phyloP scores from a whole-genome alignment of 139 green algal species.

The Picochlorum costavermella region DNA sequence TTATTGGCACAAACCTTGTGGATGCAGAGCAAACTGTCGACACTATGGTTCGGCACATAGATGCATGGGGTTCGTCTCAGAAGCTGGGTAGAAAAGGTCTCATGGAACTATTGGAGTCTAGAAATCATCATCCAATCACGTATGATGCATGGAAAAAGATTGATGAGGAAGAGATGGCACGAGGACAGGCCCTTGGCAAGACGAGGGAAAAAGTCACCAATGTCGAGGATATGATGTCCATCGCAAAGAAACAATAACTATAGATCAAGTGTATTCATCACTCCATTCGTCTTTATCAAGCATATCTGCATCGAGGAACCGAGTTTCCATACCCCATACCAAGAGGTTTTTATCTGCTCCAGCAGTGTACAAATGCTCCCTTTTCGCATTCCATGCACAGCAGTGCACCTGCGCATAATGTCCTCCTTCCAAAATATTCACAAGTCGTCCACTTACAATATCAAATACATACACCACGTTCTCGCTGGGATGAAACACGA shows the following conservation, averaged over 20 bases:
- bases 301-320: neutral
- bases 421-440: conserved; percentile 20
- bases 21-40: conserved; percentile 74
- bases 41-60: conserved; percentile 28
- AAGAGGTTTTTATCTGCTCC: conserved; percentile 50
- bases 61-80: neutral
- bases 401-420: conserved; percentile 30
- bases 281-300: conserved; percentile 46
- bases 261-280: conserved; percentile 16
- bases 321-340: conserved; percentile 45
- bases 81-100: conserved; percentile 18
- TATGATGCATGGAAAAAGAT: conserved; percentile 53
- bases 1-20: conserved; percentile 84
- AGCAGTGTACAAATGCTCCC: conserved; percentile 65
- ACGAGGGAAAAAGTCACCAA: conserved; percentile 52
- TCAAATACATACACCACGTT: conserved; percentile 54
- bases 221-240: conserved; percentile 49
- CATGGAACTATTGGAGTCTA: conserved; percentile 29
- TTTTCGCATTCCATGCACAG: conserved; percentile 18
- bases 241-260: conserved; percentile 10
- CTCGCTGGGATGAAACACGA: conserved; percentile 68
- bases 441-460: conserved; percentile 34
- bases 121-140: conserved; percentile 28
- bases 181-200: conserved; percentile 40
- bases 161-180: conserved; percentile 47